Evolutionary conservation across 139 green algal species (phyloP).

Genomic region (Diplosphaera chodatii): DNA sequence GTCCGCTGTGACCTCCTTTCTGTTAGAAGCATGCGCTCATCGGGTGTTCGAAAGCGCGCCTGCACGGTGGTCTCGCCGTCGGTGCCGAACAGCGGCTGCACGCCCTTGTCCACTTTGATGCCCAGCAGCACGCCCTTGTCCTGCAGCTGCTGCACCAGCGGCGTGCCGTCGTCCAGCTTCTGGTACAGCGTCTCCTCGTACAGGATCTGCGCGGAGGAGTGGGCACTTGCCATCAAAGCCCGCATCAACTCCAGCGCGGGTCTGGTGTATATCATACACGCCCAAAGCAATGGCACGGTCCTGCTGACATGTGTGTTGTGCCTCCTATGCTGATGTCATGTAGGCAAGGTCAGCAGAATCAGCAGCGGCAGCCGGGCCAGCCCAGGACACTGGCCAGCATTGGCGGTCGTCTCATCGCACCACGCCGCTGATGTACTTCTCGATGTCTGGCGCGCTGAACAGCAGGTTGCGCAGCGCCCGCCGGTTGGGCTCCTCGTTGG

Average conservation of each 20-base stretch:
- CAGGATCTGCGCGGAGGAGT: too few species aligned
- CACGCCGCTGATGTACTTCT: slow-evolving; percentile 59
- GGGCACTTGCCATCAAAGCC: too few species aligned
- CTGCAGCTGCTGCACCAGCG: slow-evolving; percentile 64
- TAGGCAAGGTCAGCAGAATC: too few species aligned
- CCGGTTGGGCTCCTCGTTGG: slow-evolving; percentile 43
- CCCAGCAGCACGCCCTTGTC: slow-evolving; percentile 48
- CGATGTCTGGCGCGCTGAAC: slow-evolving; percentile 45
- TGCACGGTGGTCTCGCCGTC: slow-evolving; percentile 38
- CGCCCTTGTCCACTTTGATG: slow-evolving; percentile 72
- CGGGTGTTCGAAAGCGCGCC: slow-evolving; percentile 1
- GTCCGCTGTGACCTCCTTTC: background rate
- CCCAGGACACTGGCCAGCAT: too few species aligned
- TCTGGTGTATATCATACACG: too few species aligned
- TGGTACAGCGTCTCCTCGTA: slow-evolving; percentile 92
- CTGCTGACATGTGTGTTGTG: too few species aligned
- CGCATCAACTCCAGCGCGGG: too few species aligned
- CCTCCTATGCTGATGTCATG: too few species aligned
- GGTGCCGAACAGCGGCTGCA: slow-evolving; percentile 32
- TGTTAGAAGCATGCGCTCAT: background rate
- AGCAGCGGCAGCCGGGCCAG: too few species aligned
- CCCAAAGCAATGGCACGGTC: too few species aligned
- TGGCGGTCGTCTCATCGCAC: too few species aligned
- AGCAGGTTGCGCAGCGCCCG: slow-evolving; percentile 49
- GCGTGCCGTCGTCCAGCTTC: slow-evolving; percentile 41